phyloP scores from a whole-genome alignment of 2,329 filamentous ascomycete genomes.

The Didymella exigua region DNA sequence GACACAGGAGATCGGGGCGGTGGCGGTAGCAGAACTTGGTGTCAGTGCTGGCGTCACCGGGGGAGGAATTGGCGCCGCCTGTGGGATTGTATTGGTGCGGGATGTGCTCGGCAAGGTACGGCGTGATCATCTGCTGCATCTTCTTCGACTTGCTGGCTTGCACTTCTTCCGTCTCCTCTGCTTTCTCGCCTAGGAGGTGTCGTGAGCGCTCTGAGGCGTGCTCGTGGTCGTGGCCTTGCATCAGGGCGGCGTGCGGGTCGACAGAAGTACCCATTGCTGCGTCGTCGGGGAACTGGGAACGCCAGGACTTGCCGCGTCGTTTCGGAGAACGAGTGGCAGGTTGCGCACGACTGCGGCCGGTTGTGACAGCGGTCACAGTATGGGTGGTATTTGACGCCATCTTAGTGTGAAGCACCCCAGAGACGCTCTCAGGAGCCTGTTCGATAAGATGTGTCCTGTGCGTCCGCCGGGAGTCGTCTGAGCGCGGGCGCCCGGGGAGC shows the following conservation, averaged over 20 bases:
- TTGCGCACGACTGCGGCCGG: constrained; percentile 25
- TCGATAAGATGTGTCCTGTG: constrained; percentile 10
- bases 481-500: constrained; percentile 16
- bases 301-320: constrained; percentile 39
- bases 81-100: constrained; percentile 85
- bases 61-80: constrained; percentile 50
- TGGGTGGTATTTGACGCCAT: constrained; percentile 38
- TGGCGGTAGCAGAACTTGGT: constrained; percentile 97
- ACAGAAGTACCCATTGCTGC: constrained; percentile 18
- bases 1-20: constrained; percentile 89
- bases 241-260: constrained; percentile 43
- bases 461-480: constrained; percentile 10
- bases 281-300: constrained; percentile 28
- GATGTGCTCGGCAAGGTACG: constrained; percentile 90
- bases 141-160: constrained; percentile 58
- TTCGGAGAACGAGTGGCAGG: constrained; percentile 20
- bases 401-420: constrained; percentile 17
- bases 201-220: constrained; percentile 37
- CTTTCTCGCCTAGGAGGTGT: constrained; percentile 34
- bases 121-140: constrained; percentile 78
- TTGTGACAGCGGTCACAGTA: constrained; percentile 34
- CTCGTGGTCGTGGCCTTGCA: constrained; percentile 48
- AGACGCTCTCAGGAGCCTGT: not conserved
- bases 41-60: constrained; percentile 60
- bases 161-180: constrained; percentile 36